phyloP scores from a whole-genome alignment of 1,139 yeast species.

The Diutina siamensis region DNA sequence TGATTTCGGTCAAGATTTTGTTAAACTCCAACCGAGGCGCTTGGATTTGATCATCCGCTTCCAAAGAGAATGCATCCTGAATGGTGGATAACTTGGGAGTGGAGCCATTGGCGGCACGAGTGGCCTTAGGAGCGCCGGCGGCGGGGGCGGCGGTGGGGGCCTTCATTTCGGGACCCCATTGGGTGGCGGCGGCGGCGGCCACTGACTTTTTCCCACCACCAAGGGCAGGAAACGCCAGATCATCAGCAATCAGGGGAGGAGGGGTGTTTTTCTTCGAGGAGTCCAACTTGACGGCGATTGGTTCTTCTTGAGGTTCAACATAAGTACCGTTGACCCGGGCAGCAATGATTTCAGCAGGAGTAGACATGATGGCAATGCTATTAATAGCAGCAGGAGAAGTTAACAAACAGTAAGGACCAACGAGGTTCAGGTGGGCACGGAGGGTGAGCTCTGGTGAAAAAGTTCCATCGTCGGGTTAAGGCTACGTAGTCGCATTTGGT shows the following conservation, averaged over 20 bases:
- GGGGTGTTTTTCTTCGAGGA: conserved; percentile 14
- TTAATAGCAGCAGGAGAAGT: conserved; percentile 6
- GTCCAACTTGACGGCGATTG: conserved; percentile 12
- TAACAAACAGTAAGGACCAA: background rate
- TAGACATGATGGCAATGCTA: conserved; percentile 25
- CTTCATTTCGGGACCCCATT: conserved; percentile 25
- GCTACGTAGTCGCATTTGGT: background rate
- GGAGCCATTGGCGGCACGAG: conserved; percentile 7
- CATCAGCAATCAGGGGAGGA: conserved; percentile 21
- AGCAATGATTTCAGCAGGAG: conserved; percentile 53
- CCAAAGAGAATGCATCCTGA: conserved; percentile 67
- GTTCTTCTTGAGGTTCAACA: conserved; percentile 11
- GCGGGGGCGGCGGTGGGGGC: conserved; percentile 18
- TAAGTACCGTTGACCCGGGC: conserved; percentile 34
- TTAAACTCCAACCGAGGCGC: conserved; percentile 54
- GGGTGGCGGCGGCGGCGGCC: conserved; percentile 14
- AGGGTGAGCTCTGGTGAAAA: background rate
- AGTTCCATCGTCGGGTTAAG: background rate
- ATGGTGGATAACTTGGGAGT: conserved; percentile 24
- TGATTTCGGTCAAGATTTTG: conserved; percentile 51
- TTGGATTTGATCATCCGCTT: conserved; percentile 53
- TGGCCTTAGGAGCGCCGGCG: conserved; percentile 12
- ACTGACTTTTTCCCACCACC: conserved; percentile 30
- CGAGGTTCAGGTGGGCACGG: background rate
- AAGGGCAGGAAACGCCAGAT: conserved; percentile 62